Conservation (phyloP, 139 green algal species). For the Dunaliella sp. region DNA sequence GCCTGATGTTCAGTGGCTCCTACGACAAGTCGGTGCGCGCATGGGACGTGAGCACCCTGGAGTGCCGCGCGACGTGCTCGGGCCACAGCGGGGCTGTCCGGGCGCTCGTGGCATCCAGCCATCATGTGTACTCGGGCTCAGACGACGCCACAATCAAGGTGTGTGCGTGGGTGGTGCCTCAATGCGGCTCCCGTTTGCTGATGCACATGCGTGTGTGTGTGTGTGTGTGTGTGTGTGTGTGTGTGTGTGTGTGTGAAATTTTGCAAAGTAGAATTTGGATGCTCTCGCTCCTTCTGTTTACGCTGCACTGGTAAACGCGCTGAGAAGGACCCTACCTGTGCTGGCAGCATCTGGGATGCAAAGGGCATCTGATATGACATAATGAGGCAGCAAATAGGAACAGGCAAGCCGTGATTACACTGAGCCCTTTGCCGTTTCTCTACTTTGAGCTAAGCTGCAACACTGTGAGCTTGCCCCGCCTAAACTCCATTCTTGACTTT, state of each 20-base stretch:
- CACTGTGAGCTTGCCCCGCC: too few species aligned
- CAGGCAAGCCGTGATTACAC: too few species aligned
- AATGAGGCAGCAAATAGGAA: too few species aligned
- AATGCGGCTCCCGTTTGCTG: too few species aligned
- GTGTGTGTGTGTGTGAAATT: background rate
- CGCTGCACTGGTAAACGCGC: background rate
- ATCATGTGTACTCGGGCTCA: constrained; percentile 79
- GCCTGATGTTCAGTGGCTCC: constrained; percentile 76
- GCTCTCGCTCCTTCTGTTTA: background rate
- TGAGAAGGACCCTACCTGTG: too few species aligned
- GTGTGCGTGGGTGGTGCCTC: constrained; percentile 38
- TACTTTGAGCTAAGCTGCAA: too few species aligned
- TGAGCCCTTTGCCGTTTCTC: too few species aligned
- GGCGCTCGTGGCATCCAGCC: constrained; percentile 68
- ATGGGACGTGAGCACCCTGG: constrained; percentile 71
- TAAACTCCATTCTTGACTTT: too few species aligned
- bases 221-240: background rate
- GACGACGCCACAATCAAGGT: constrained; percentile 90
- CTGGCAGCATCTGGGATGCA: too few species aligned
- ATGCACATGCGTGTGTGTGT: background rate
- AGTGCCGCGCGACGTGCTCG: constrained; percentile 49
- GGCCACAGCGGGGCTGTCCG: constrained; percentile 84
- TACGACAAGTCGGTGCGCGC: constrained; percentile 92
- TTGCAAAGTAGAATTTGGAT: background rate
- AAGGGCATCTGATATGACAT: too few species aligned